Conservation (phyloP, 768 basidiomycete genomes). For the Lepiota brunneoincarnata region DNA sequence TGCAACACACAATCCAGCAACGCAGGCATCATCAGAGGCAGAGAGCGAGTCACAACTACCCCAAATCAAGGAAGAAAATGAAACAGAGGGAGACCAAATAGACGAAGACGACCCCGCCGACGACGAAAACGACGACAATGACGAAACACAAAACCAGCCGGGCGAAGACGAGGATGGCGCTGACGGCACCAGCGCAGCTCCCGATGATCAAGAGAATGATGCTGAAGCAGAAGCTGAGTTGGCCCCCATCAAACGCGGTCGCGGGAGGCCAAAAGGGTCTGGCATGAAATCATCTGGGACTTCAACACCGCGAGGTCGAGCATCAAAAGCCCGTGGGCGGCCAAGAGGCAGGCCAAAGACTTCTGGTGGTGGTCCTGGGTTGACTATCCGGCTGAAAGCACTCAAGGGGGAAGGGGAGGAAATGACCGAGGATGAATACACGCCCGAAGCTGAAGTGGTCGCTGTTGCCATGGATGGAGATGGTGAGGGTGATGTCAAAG, state of each 20-base stretch:
- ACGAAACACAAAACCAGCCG: conserved; percentile 18
- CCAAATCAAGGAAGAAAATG: conserved; percentile 26
- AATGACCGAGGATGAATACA: conserved; percentile 34
- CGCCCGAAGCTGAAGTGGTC: conserved; percentile 23
- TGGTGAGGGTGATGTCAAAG: conserved; percentile 38
- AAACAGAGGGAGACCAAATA: conserved; percentile 30
- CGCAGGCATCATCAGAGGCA: conserved; percentile 18
- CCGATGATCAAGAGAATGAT: conserved; percentile 30
- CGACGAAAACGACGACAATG: conserved; percentile 25
- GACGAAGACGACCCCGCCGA: conserved; percentile 30
- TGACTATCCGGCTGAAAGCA: conserved; percentile 30
- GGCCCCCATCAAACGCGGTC: conserved; percentile 13
- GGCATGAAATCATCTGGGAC: conserved; percentile 3
- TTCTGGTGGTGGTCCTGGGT: conserved; percentile 24
- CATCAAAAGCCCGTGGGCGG: conserved; percentile 34
- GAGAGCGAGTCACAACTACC: conserved; percentile 22
- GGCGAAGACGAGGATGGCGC: conserved; percentile 30
- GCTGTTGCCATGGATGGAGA: conserved; percentile 33
- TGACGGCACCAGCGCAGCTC: conserved; percentile 23
- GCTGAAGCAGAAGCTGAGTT: conserved; percentile 32
- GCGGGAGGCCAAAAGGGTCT: conserved; percentile 8
- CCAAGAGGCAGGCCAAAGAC: conserved; percentile 20
- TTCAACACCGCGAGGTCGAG: conserved; percentile 9
- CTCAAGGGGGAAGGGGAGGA: conserved; percentile 33
- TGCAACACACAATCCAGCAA: conserved; percentile 20